Conservation (phyloP, 768 basidiomycete species). For the Tulasnella sp. region DNA sequence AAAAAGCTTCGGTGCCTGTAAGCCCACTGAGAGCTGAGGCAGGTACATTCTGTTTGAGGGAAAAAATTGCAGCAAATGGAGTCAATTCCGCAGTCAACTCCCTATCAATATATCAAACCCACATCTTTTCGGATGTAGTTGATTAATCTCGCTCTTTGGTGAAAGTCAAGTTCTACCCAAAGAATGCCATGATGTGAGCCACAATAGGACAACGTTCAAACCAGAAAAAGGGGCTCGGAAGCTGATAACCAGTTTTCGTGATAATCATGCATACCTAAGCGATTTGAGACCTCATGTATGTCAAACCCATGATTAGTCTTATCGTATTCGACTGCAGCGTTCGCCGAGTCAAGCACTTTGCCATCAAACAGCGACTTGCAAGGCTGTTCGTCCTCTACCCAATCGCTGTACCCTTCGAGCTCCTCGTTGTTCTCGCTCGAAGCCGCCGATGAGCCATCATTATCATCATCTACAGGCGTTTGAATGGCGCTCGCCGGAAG, state of each 20-base stretch:
- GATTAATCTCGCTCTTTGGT: slow-evolving; percentile 66
- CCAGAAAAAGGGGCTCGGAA: no score
- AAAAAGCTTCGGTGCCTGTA: slow-evolving; percentile 46
- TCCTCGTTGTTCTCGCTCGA: slow-evolving; percentile 15
- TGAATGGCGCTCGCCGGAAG: slow-evolving; percentile 3
- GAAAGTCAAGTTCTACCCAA: slow-evolving; percentile 54
- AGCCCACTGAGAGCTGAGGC: slow-evolving; percentile 35
- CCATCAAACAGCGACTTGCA: slow-evolving; percentile 70
- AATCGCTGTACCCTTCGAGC: slow-evolving; percentile 60
- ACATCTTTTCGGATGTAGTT: slow-evolving; percentile 79
- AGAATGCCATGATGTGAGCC: no score
- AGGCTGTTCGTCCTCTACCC: slow-evolving; percentile 31
- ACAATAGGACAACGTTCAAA: no score
- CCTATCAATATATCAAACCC: neutral
- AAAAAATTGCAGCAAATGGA: slow-evolving; percentile 5
- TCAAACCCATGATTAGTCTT: slow-evolving; percentile 47
- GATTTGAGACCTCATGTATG: slow-evolving; percentile 37
- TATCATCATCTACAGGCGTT: slow-evolving; percentile 1
- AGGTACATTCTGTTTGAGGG: slow-evolving; percentile 37
- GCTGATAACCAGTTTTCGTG: neutral
- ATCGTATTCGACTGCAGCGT: slow-evolving; percentile 52
- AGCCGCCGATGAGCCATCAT: slow-evolving; percentile 7
- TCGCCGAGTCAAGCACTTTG: slow-evolving; percentile 42
- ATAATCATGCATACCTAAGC: no score
- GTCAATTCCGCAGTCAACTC: neutral